A percentile compares a stretch with the other conserved stretches of the same genome.
Evolutionary conservation across 2,329 filamentous ascomycete species (phyloP).

Genomic region (Ceratocystis destructans): DNA sequence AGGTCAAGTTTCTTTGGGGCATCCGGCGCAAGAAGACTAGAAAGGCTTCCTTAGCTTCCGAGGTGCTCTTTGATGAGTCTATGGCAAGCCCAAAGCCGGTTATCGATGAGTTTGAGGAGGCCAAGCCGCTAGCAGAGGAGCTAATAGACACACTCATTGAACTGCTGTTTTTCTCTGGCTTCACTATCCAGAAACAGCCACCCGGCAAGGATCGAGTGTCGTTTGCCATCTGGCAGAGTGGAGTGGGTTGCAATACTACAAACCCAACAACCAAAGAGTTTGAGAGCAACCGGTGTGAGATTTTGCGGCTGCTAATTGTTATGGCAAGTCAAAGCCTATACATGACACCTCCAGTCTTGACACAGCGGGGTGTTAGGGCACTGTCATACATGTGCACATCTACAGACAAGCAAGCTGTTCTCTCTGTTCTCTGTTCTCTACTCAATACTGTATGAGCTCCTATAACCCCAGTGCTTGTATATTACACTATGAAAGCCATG

Average conservation of each 20-base stretch:
- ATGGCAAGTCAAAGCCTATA: conserved; percentile 90
- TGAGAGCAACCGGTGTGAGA: conserved; percentile 84
- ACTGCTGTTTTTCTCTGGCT: conserved; percentile 78
- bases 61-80: conserved; percentile 74
- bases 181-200: conserved; percentile 65
- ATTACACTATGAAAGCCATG: not conserved
- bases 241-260: conserved; percentile 85
- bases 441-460: conserved; percentile 65
- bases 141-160: conserved; percentile 81
- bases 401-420: conserved; percentile 77
- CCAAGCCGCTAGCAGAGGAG: conserved; percentile 80
- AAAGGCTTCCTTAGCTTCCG: conserved; percentile 49
- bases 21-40: conserved; percentile 57
- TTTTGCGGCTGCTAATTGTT: conserved; percentile 72
- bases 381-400: conserved; percentile 83
- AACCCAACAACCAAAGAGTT: conserved; percentile 81
- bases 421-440: conserved; percentile 82
- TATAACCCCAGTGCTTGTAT: not conserved
- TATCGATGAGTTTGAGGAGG: conserved; percentile 57
- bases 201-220: conserved; percentile 66
- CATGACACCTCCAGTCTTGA: conserved; percentile 63
- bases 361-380: conserved; percentile 67
- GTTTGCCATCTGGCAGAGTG: conserved; percentile 95
- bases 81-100: conserved; percentile 35
- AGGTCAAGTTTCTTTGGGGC: conserved; percentile 87